Base-by-base conservation (phyloP, 2,329 filamentous ascomycete species). In the Tolypocladium paradoxum region DNA sequence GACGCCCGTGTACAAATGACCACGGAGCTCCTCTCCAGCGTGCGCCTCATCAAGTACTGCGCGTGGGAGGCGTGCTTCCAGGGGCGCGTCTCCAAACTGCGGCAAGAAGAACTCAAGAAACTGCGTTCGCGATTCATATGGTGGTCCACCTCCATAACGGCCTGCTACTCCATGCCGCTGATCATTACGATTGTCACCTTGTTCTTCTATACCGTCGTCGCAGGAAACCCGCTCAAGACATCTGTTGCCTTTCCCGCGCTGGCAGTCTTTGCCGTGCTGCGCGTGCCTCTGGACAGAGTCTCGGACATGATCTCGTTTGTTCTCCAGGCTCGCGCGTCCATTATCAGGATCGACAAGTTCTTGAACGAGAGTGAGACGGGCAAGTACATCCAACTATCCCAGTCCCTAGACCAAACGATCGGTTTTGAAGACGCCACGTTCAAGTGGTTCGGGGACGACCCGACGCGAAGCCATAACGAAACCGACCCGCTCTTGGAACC, bases 21-120 rank as follows among this genome's bases (percentile, higher is more conserved):
- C 18, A 16, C 24, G 6, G 85, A 89, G 65, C 83, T 82, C 1
- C 69, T 89, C 1, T 81, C 85, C 60, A 84, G 85, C 12, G 88
- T 89, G 52, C 78, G 84, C 2, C 85, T 88, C 64, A 86, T 89
- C 68, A 89, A 89, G 61, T 87, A 88, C 61, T 84, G 83, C 0
- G 85, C 84, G 1, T 69, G 87, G 6, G 85, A 89, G 64, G 67
- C 72, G 12, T 79, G 84, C 59, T 88, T 85, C 84, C 78, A 87
- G 63, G 71, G 73, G 9, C 84, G 82, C 58, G 83, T 89, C 27
- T 50, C 55, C 68, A 74, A 48, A 68, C 73, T 31, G 76, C 74
- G 85, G 56, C 74, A 80, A 36, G 76, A 74, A 47, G 85, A 89
- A 63, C 73, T 89, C 20, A 64, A 67, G 4, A 77, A 78, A 27